Percentiles rank a stretch among this genome's conserved stretches.
phyloP scores from a whole-genome alignment of 2,329 filamentous ascomycete species.

The Tolypocladium pustulatum region DNA sequence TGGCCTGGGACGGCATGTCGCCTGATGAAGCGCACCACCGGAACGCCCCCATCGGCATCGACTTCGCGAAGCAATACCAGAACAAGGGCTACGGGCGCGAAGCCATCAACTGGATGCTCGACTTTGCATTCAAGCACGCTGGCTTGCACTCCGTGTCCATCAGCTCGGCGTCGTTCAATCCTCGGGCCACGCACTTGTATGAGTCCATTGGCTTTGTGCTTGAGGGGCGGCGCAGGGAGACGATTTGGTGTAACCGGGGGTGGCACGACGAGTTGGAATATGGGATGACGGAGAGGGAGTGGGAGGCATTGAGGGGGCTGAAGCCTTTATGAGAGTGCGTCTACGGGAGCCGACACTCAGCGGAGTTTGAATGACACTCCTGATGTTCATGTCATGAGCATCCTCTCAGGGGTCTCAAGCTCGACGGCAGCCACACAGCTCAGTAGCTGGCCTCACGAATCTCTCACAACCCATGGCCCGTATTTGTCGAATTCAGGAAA shows the following conservation, averaged over 20 bases:
- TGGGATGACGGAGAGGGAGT: slow-evolving; percentile 26
- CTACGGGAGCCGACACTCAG: too few species aligned
- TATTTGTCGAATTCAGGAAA: too few species aligned
- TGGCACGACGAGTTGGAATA: slow-evolving; percentile 25
- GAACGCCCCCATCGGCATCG: slow-evolving; percentile 20
- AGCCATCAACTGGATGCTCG: slow-evolving; percentile 33
- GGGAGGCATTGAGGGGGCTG: slow-evolving; percentile 12
- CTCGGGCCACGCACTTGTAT: slow-evolving; percentile 29
- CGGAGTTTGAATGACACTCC: too few species aligned
- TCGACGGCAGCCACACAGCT: too few species aligned
- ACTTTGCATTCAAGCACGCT: slow-evolving; percentile 32
- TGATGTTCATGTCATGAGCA: too few species aligned
- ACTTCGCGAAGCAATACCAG: slow-evolving; percentile 23
- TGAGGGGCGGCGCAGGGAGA: slow-evolving; percentile 27
- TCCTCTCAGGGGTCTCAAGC: too few species aligned
- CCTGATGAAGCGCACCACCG: slow-evolving; percentile 8
- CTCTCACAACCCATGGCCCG: too few species aligned
- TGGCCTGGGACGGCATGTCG: slow-evolving; percentile 8
- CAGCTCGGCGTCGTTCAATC: slow-evolving; percentile 29
- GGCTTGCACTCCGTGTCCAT: slow-evolving; percentile 33
- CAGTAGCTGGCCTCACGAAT: too few species aligned
- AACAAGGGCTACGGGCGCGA: slow-evolving; percentile 33
- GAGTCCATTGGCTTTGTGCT: slow-evolving; percentile 30
- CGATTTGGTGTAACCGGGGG: slow-evolving; percentile 23
- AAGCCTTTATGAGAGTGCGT: background rate